Evolutionary conservation across 2,329 filamentous ascomycete species (phyloP).

Genomic region (Aspergillus viridinutans): DNA sequence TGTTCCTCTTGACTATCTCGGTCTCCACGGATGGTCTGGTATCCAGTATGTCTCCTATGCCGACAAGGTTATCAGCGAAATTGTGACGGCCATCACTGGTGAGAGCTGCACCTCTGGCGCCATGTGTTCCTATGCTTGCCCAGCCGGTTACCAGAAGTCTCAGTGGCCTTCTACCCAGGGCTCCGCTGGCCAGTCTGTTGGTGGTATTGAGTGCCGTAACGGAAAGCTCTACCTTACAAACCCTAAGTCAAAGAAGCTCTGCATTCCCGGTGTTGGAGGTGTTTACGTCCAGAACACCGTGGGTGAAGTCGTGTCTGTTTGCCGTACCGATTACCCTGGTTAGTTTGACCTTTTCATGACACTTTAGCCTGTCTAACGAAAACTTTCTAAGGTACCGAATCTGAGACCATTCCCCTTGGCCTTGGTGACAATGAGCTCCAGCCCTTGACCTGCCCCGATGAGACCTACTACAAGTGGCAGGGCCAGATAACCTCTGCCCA

Average conservation of each 20-base stretch:
- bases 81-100: slow-evolving; percentile 60
- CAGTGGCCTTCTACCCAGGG: slow-evolving; percentile 85
- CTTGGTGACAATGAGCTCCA: slow-evolving; percentile 56
- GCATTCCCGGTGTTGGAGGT: slow-evolving; percentile 65
- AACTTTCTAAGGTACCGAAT: slow-evolving; percentile 59
- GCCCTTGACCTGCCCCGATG: slow-evolving; percentile 69
- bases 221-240: slow-evolving; percentile 78
- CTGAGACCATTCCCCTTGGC: slow-evolving; percentile 74
- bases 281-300: slow-evolving; percentile 75
- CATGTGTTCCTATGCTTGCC: slow-evolving; percentile 92
- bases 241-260: slow-evolving; percentile 64
- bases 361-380: neutral
- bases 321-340: slow-evolving; percentile 96
- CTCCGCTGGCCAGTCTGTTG: slow-evolving; percentile 73
- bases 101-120: slow-evolving; percentile 57
- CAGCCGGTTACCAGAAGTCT: slow-evolving; percentile 84
- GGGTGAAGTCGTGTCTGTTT: slow-evolving; percentile 63
- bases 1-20: slow-evolving; percentile 63
- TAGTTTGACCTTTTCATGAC: slow-evolving; percentile 17
- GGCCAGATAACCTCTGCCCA: slow-evolving; percentile 76
- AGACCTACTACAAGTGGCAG: slow-evolving; percentile 73
- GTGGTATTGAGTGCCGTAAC: slow-evolving; percentile 71
- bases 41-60: slow-evolving; percentile 62
- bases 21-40: slow-evolving; percentile 71
- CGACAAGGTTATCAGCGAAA: slow-evolving; percentile 57